Evolutionary conservation across 2,329 filamentous ascomycete genomes (phyloP), one percentile per base, ranked within the genome.

Genomic region (Penicillium sp.): DNA sequence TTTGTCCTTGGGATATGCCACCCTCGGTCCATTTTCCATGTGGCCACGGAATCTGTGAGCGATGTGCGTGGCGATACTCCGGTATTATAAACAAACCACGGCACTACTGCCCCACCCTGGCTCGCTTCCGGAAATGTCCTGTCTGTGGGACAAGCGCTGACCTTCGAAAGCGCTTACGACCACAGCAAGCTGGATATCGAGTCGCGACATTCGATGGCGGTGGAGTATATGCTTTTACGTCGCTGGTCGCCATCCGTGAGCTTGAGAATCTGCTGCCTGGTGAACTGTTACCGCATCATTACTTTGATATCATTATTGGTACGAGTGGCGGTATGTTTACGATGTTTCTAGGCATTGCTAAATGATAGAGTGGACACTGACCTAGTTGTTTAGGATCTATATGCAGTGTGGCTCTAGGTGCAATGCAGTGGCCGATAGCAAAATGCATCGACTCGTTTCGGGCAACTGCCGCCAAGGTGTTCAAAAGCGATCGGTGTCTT

Each of bases 1-100:
- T 46, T 27, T 46, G 44, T 46, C 44, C 44, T 25, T 46, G 44
- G 44, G 32, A 41, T n/a, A 35, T 27, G 37, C 36, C 39, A 13
- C 39, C 39, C 24, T 47, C 33, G 24, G 28, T 42, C n/a, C 28
- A 29, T 8, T 43, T 47, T 34, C 45, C 45, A 4, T 47, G 45
- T 35, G 45, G 45, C 27, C 45, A 47, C 28, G 26, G 33, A 13
- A 37, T 47, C n/a, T 47, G 45, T 42, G 45, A 47, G 32, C 45
- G 45, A 26, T 39, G 42, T 43, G 45, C 45, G 5, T 47, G 45
- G 45, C 39, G 39, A 18, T 47, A 42, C 28, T 46, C 44, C 13
- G 44, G 44, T n/a, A 41, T 39, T 9, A 24, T 32, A 18, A 35
- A n/a, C 29, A 32, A 9, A 32, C 28, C 28, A 32, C 13, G 29